Evolutionary conservation across 108 stramenopile genomes (phyloP).

Genomic region (Conticribra weissflogii): DNA sequence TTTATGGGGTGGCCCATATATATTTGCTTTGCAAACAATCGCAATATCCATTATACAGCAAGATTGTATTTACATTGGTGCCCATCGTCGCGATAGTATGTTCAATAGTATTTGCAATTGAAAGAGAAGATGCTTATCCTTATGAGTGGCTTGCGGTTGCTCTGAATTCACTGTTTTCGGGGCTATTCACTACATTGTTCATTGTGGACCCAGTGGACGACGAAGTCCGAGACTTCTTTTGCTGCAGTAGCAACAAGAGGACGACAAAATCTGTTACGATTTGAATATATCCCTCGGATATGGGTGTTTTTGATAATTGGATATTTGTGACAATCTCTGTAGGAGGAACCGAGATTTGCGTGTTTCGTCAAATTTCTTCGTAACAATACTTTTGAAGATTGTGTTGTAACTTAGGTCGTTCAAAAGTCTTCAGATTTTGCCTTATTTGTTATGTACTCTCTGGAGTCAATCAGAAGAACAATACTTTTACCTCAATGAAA

Average conservation of each 20-base stretch:
- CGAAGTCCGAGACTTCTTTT: conserved; percentile 33
- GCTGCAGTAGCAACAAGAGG: conserved; percentile 13
- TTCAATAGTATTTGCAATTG: conserved; percentile 16
- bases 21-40: conserved; percentile 38
- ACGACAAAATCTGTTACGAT: neutral
- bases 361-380: no score
- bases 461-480: no score
- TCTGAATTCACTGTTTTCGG: conserved; percentile 21
- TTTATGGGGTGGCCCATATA: conserved; percentile 34
- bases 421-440: no score
- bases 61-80: conserved; percentile 27
- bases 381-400: no score
- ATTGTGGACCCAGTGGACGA: conserved; percentile 30
- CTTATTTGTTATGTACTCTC: no score
- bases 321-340: no score
- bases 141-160: conserved; percentile 44
- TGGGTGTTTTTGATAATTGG: neutral
- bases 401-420: no score
- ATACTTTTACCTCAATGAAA: neutral
- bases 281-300: neutral
- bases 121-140: conserved; percentile 10
- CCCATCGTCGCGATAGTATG: conserved; percentile 17
- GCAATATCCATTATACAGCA: conserved; percentile 35
- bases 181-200: conserved; percentile 27
- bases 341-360: no score